Base-by-base conservation (phyloP, 768 basidiomycete species). In the Aureoboletus auriporus region DNA sequence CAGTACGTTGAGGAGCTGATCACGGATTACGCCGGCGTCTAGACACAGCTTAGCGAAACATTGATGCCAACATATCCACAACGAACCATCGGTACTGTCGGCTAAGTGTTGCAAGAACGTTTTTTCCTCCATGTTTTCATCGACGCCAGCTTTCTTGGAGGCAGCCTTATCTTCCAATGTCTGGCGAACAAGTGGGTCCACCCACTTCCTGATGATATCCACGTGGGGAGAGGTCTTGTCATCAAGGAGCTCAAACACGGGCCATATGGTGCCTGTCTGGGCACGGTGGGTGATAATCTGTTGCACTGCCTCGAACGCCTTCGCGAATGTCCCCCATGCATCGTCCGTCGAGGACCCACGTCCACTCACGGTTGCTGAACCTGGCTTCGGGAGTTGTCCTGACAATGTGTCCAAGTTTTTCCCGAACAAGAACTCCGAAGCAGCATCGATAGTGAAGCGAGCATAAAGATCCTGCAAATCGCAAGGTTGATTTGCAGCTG, bases 1-100 rank as follows among this genome's bases (percentile, higher is more conserved):
- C 2, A 93, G 69, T 63, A 90, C 80, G 59, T 80, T 91, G 41
- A 91, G 72, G 11, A 91, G 65, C 53, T 92, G 85, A 66, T 91
- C 86, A 17, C 85, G 80, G 46, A 93, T 86, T 37, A 82, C 63
- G 8, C 77, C 71, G 10, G 68, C 68, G 60, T 90, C 88, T 90
- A 56, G 49, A 49, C 44, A 44, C 43, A 17, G 29, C 10, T 55
- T 28, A 58, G 61, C 23, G 27, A 48, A 11, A 37, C 39, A 16
- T 27, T 10, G 20, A 16, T 37, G 11, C 16, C 28, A 34, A 26
- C 8, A 42, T 37, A 44, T 44, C 39, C 30, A 46, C 14, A 16
- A 59, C 71, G 49, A 51, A 83, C 84, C 82, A 40, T 84, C 72
- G 1, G 83, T 85, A 52, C 76, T 78, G 46, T 82, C 80, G 2